phyloP scores from a whole-genome alignment of 2,329 filamentous ascomycete genomes.

The Dothistroma septosporum region DNA sequence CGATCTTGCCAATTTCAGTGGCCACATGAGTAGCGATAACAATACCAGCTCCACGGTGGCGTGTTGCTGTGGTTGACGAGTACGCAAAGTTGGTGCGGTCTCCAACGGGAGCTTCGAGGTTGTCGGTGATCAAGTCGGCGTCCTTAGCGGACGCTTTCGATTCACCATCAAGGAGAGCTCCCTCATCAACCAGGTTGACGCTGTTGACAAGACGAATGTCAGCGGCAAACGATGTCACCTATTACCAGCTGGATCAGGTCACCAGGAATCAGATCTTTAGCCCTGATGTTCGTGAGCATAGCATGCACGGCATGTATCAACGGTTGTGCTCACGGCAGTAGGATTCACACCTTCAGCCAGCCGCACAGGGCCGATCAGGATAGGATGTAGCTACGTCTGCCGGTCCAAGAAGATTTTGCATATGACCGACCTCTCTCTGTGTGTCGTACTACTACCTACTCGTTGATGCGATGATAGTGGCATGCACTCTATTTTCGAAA shows the following conservation, averaged over 20 bases:
- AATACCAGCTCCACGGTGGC: conserved; percentile 59
- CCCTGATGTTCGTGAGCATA: conserved; percentile 49
- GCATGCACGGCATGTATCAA: conserved; percentile 31
- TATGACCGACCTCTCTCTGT: neutral
- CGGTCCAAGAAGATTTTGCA: neutral
- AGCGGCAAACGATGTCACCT: conserved; percentile 66
- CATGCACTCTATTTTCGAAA: neutral
- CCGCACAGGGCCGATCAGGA: neutral
- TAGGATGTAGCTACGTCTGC: neutral
- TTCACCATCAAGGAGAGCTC: conserved; percentile 67
- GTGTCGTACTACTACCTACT: neutral
- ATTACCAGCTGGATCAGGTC: conserved; percentile 61
- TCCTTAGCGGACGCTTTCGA: conserved; percentile 48
- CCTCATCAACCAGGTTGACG: conserved; percentile 73
- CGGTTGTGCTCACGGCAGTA: neutral
- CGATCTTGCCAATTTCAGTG: conserved; percentile 66
- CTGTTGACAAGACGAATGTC: conserved; percentile 59
- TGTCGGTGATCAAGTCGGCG: conserved; percentile 28
- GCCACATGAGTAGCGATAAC: conserved; percentile 57
- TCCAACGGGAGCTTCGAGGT: conserved; percentile 50
- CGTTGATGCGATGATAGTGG: neutral
- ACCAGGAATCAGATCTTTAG: conserved; percentile 60
- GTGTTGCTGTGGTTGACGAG: conserved; percentile 60
- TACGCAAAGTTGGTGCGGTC: conserved; percentile 63
- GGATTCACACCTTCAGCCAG: neutral